Base-by-base conservation (phyloP, 2,329 filamentous ascomycete genomes). In the Cladosporium velox region DNA sequence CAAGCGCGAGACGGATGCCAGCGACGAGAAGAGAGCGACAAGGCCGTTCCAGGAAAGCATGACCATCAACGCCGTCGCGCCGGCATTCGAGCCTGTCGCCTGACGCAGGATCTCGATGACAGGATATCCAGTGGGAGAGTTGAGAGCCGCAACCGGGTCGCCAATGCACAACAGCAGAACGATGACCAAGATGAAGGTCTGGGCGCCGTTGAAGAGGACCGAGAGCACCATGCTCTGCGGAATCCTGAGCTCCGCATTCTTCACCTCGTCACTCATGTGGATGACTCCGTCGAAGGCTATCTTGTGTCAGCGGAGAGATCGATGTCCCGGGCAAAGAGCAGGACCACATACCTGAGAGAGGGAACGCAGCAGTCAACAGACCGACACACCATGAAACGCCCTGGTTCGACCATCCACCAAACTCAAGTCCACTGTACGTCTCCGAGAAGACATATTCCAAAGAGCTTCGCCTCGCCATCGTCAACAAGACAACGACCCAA, bases 91-190 rank as follows among this genome's bases (percentile, higher is more conserved):
- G 12, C 51, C 60, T 2, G 49, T 64, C 5, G 60, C 47, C 26
- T 64, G 62, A 14, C 54, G 51, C 41, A 76, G 74, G 64, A 77
- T 72, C 52, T 71, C 52, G 26, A 73, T 69, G 61, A 69, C 73
- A 47, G n/a, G 78, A 72, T 34, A 78, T 38, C 60, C 51, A 30
- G 65, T 66, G 68, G 28, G 72, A 71, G 10, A 73, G 59, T 21
- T 71, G n/a, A 63, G 30, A 4, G 60, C 60, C 21, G 60, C 60
- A 18, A 55, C 51, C 0, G 81, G 69, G 2, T 79, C 75, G 2
- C 79, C 79, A 68, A 84, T 80, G 41, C 75, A 79, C 67, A 81
- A 71, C 38, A 77, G 75, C 7, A 83, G 71, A 8, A 78, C 76
- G 6, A 81, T 76, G 18, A 79, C 72, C 74, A 80, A 78, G 60